Conservation (phyloP, 1,139 yeast species). For the Debaryomyces fabryi region DNA sequence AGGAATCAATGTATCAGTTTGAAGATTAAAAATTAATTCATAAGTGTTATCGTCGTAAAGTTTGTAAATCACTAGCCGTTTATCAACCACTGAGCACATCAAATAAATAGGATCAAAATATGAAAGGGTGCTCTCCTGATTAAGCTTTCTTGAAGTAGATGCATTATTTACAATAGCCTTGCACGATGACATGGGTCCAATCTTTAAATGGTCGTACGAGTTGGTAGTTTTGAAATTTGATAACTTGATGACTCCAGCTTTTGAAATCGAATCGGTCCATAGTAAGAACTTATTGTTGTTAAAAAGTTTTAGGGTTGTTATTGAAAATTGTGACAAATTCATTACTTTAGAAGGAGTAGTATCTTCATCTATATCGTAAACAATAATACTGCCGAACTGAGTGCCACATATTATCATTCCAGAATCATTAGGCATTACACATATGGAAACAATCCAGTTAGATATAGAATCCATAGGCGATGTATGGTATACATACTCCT, state of each 20-base stretch:
- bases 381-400: slow-evolving; percentile 35
- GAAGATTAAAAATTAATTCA: slow-evolving; percentile 16
- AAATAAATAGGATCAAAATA: slow-evolving; percentile 29
- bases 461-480: slow-evolving; percentile 23
- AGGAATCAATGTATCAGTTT: slow-evolving; percentile 16
- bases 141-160: slow-evolving; percentile 5
- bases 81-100: slow-evolving; percentile 27
- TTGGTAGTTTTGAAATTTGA: slow-evolving; percentile 22
- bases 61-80: slow-evolving; percentile 26
- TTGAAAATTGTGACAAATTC: slow-evolving; percentile 34
- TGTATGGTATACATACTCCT: slow-evolving; percentile 23
- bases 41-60: slow-evolving; percentile 24
- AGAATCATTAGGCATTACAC: slow-evolving; percentile 14
- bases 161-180: slow-evolving; percentile 15
- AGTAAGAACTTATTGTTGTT: slow-evolving; percentile 23
- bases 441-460: slow-evolving; percentile 28
- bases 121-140: slow-evolving; percentile 10
- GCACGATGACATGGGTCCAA: slow-evolving; percentile 31
- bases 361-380: slow-evolving; percentile 24
- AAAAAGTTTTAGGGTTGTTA: slow-evolving; percentile 23
- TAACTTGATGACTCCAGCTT: slow-evolving; percentile 32
- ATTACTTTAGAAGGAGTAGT: slow-evolving; percentile 18
- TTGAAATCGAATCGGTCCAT: slow-evolving; percentile 37
- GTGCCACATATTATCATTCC: slow-evolving; percentile 32
- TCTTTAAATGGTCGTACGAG: slow-evolving; percentile 24